Conservation (phyloP, 2,329 filamentous ascomycete species). For the Scopulariopsis brevicaulis region DNA sequence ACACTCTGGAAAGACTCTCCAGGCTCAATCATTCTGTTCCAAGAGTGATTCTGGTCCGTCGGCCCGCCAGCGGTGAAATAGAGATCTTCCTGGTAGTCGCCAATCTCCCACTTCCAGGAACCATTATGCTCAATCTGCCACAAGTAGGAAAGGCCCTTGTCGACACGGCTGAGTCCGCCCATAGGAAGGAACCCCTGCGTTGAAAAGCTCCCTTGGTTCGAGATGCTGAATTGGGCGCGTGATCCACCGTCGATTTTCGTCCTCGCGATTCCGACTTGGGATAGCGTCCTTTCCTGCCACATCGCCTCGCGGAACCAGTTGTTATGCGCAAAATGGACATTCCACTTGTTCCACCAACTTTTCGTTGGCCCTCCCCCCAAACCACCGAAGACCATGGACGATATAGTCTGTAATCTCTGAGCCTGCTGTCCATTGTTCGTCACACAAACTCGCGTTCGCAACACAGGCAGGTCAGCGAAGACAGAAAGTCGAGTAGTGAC, state of each 20-base stretch:
- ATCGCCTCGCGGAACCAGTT: conserved; percentile 21
- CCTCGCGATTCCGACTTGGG: conserved; percentile 16
- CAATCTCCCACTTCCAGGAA: conserved; percentile 23
- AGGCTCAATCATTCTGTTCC: conserved; percentile 12
- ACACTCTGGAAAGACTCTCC: conserved; percentile 14
- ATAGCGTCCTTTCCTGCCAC: conserved; percentile 15
- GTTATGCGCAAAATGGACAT: conserved; percentile 11
- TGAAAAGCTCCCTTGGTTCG: conserved; percentile 17
- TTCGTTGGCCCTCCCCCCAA: conserved; percentile 3
- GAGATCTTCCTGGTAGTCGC: conserved; percentile 18
- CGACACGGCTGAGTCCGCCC: conserved; percentile 13
- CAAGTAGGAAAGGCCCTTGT: conserved; percentile 16
- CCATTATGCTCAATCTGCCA: conserved; percentile 24
- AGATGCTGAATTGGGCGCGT: conserved; percentile 11
- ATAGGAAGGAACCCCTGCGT: conserved; percentile 17
- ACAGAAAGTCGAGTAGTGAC: conserved; percentile 11
- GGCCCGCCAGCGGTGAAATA: conserved; percentile 18
- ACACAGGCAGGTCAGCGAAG: conserved; percentile 9
- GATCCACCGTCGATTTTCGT: conserved; percentile 12
- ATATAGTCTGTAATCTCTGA: conserved; percentile 10
- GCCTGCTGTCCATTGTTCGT: conserved; percentile 8
- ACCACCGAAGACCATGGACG: conserved; percentile 13
- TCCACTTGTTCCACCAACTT: conserved; percentile 14
- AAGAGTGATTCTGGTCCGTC: conserved; percentile 14
- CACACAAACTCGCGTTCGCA: conserved; percentile 12